Evolutionary conservation across 768 basidiomycete genomes (phyloP).

Genomic region (Lactifluus rugatus): DNA sequence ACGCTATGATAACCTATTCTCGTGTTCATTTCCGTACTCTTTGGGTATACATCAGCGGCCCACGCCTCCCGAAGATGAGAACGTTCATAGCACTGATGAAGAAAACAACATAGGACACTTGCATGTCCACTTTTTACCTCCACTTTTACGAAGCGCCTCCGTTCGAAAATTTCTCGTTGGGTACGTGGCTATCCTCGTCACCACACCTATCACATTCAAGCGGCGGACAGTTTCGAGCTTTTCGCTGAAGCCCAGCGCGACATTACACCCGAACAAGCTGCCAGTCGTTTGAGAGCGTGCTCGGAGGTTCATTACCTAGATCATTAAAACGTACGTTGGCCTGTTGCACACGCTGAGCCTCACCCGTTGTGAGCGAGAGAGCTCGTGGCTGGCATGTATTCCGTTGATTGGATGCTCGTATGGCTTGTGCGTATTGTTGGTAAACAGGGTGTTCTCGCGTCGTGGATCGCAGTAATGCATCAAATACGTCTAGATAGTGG

Average conservation of each 20-base stretch:
- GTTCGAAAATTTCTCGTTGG: conserved; percentile 87
- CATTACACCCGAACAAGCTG: conserved; percentile 83
- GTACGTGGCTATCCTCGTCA: conserved; percentile 31
- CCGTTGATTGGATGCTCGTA: too few species aligned
- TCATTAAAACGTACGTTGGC: not conserved
- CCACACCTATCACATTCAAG: not conserved
- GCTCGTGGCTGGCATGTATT: too few species aligned
- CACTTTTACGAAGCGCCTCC: conserved; percentile 68
- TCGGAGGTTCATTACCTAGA: conserved; percentile 52
- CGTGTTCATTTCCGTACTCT: conserved; percentile 83
- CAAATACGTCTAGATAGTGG: too few species aligned
- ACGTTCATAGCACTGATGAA: conserved; percentile 12
- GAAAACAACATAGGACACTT: conserved; percentile 57
- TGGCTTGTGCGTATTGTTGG: too few species aligned
- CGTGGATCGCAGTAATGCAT: too few species aligned
- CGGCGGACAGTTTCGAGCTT: conserved; percentile 61
- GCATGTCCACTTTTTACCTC: conserved; percentile 82
- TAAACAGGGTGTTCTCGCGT: too few species aligned
- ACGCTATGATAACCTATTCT: conserved; percentile 70
- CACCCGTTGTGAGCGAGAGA: too few species aligned
- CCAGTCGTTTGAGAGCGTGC: conserved; percentile 45
- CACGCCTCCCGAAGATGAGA: conserved; percentile 29
- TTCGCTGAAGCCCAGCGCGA: conserved; percentile 89
- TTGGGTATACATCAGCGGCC: conserved; percentile 91
- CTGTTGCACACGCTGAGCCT: not conserved